Evolutionary conservation across 2,329 filamentous ascomycete genomes (phyloP).

Genomic region (Phoma herbarum): DNA sequence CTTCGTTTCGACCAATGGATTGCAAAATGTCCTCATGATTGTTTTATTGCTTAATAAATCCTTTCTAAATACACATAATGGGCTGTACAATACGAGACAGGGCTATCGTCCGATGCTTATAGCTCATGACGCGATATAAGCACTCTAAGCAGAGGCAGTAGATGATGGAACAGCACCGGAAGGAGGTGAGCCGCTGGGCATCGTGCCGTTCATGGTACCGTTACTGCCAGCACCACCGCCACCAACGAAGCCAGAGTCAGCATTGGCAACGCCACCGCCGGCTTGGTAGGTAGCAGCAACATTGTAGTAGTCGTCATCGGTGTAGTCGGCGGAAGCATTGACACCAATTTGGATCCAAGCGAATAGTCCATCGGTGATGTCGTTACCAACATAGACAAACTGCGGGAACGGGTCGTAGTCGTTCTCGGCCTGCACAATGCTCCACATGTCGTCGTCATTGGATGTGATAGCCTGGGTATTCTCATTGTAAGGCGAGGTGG

Average conservation of each 20-base stretch:
- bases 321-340: constrained; percentile 32
- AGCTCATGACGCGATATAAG: neutral
- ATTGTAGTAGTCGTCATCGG: constrained; percentile 30
- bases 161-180: constrained; percentile 20
- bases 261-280: constrained; percentile 32
- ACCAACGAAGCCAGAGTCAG: constrained; percentile 17
- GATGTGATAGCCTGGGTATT: constrained; percentile 39
- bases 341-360: constrained; percentile 40
- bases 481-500: constrained; percentile 50
- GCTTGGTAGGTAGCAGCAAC: constrained; percentile 33
- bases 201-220: constrained; percentile 19
- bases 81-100: neutral
- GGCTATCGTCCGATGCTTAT: neutral
- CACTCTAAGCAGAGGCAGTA: neutral
- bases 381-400: constrained; percentile 35
- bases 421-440: constrained; percentile 34
- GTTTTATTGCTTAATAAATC: neutral
- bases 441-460: constrained; percentile 42
- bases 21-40: neutral
- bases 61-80: neutral
- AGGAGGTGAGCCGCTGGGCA: constrained; percentile 27
- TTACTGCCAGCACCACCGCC: neutral
- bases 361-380: constrained; percentile 35
- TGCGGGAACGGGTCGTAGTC: constrained; percentile 37
- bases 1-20: neutral